A percentile compares a stretch with the other conserved stretches of the same genome.
Conservation (phyloP, 805 yeast species). For the Candida maris region DNA sequence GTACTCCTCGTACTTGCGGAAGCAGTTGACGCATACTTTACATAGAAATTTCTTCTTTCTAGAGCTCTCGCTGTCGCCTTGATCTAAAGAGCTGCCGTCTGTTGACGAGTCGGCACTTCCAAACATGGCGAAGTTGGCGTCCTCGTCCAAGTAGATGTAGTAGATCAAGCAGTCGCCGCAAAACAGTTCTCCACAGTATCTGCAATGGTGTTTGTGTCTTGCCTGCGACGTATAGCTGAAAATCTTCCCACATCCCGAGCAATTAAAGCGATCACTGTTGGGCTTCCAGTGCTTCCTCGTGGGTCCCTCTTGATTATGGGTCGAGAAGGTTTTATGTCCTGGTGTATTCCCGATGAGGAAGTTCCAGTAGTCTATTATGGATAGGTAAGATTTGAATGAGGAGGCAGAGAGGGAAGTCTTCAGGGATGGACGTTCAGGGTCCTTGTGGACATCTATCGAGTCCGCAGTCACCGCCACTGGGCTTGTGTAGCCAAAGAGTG, state of each 20-base stretch:
- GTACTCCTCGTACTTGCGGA: slow-evolving; percentile 32
- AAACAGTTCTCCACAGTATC: slow-evolving; percentile 39
- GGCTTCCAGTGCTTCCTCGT: slow-evolving; percentile 70
- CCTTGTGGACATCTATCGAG: slow-evolving; percentile 12
- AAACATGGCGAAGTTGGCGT: slow-evolving; percentile 35
- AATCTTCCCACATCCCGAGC: slow-evolving; percentile 62
- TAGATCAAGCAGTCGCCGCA: slow-evolving; percentile 36
- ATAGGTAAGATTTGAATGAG: slow-evolving; percentile 23
- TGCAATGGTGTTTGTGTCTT: slow-evolving; percentile 41
- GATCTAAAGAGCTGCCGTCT: slow-evolving; percentile 5
- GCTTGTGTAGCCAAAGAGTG: slow-evolving; percentile 5
- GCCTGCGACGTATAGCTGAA: slow-evolving; percentile 75
- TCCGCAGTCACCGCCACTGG: slow-evolving; percentile 9
- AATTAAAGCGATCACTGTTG: slow-evolving; percentile 59
- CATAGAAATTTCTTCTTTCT: slow-evolving; percentile 27
- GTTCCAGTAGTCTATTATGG: slow-evolving; percentile 28
- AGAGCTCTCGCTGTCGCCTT: slow-evolving; percentile 6
- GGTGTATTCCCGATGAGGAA: slow-evolving; percentile 13
- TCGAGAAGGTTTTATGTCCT: neutral
- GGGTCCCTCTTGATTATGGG: slow-evolving; percentile 33
- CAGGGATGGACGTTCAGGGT: slow-evolving; percentile 19
- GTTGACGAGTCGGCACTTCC: slow-evolving; percentile 18
- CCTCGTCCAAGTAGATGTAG: slow-evolving; percentile 32
- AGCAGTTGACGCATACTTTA: slow-evolving; percentile 34
- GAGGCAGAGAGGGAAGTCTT: slow-evolving; percentile 18